phyloP scores from a whole-genome alignment of 768 basidiomycete species.

The Collybia nuda region DNA sequence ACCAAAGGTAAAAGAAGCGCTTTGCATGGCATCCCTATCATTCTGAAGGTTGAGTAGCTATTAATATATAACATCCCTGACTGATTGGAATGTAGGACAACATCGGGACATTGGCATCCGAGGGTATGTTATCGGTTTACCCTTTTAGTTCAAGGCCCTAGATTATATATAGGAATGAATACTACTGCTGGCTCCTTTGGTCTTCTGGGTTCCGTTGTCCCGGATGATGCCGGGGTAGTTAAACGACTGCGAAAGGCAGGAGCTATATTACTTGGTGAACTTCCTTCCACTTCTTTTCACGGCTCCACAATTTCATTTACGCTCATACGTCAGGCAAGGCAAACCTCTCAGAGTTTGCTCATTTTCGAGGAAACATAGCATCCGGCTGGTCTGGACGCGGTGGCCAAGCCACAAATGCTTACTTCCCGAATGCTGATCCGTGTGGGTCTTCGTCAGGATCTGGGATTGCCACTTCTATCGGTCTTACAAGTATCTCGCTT shows the following conservation, averaged over 20 bases:
- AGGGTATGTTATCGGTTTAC: slow-evolving; percentile 26
- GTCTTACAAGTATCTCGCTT: slow-evolving; percentile 45
- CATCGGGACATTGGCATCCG: slow-evolving; percentile 43
- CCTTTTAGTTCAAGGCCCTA: not conserved
- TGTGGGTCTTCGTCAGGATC: slow-evolving; percentile 62
- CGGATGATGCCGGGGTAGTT: slow-evolving; percentile 45
- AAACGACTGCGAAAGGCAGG: slow-evolving; percentile 41
- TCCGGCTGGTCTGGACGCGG: slow-evolving; percentile 61
- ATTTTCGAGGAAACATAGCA: slow-evolving; percentile 43
- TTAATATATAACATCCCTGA: not conserved
- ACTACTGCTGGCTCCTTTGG: slow-evolving; percentile 46
- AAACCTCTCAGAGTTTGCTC: slow-evolving; percentile 54
- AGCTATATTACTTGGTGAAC: slow-evolving; percentile 42
- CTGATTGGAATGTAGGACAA: slow-evolving; percentile 35
- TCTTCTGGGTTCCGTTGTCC: slow-evolving; percentile 41
- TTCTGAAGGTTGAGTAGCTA: slow-evolving; percentile 42
- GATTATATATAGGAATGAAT: slow-evolving; percentile 34
- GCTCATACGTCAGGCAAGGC: slow-evolving; percentile 41
- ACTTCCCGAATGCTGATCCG: slow-evolving; percentile 50
- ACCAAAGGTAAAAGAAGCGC: slow-evolving; percentile 39
- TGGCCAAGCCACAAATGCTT: slow-evolving; percentile 50
- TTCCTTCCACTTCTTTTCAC: not conserved
- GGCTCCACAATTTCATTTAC: not conserved
- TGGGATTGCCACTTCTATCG: slow-evolving; percentile 53
- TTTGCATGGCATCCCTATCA: slow-evolving; percentile 54